Percentiles rank a stretch among this genome's conserved stretches.
These are phyloP conservation scores for Axilococcus clingmanii DNA, from an alignment of 139 green algal genomes.

Conservation along the genomic window DNA sequence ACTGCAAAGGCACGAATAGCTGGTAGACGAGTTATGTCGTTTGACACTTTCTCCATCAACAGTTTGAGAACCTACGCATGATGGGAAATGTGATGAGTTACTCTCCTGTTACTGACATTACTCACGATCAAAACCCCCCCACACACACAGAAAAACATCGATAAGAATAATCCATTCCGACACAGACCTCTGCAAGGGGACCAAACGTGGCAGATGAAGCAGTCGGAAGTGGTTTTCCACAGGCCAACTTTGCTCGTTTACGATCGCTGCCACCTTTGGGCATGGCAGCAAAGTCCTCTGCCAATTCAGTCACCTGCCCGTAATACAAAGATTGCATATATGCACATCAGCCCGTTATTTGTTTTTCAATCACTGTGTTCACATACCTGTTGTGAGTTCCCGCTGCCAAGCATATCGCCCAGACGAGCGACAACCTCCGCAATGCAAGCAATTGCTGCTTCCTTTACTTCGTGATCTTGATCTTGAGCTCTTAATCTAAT, in stretches of 20 bases:
- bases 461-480: conserved; percentile 88
- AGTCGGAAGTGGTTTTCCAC: too few relatives aligned
- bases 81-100: background rate
- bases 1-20: conserved; percentile 68
- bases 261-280: too few relatives aligned
- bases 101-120: background rate
- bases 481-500: conserved; percentile 45
- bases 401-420: conserved; percentile 48
- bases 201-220: too few relatives aligned
- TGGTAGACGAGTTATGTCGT: conserved; percentile 83
- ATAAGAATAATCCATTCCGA: too few relatives aligned
- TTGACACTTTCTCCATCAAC: conserved; percentile 80
- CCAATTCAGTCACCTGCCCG: conserved; percentile 16
- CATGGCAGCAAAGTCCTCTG: conserved; percentile 29
- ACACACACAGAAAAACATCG: background rate
- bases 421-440: conserved; percentile 47
- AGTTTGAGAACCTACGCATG: conserved; percentile 35
- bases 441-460: conserved; percentile 67
- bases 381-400: too few relatives aligned
- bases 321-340: conserved; percentile 1
- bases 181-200: too few relatives aligned
- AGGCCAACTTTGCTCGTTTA: too few relatives aligned
- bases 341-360: background rate
- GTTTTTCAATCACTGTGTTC: conserved; percentile 35
- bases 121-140: conserved; percentile 3